Base-by-base conservation (phyloP, 179 eudicot genomes). In the Beta macrorhiza region DNA sequence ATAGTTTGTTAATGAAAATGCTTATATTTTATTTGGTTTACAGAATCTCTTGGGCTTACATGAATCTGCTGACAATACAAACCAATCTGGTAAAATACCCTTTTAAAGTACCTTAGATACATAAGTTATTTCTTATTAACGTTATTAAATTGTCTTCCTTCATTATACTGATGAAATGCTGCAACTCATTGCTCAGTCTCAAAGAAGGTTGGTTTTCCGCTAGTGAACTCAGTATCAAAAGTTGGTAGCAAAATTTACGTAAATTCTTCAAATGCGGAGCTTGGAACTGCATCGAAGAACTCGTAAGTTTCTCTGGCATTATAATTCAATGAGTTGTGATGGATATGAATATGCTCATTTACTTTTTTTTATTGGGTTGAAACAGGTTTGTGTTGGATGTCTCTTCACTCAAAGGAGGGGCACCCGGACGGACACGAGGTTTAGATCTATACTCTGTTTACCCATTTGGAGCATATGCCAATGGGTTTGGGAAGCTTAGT, bases 351-450 rank as follows among this genome's bases (percentile, higher is more conserved):
- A 29, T 71, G 10, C 80, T 83, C 12, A 47, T 69, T 19, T 49
- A n/a, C 0, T 32, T 70, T 10, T 29, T 17, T 83, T 16, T n/a
- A 14, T 49, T 45, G 70, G 63, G 47, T 47, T 73, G 78, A 61
- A 47, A 67, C 85, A 94, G 97, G 90, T 83, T 85, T 79, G 86
- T 90, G 77, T 81, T 95, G 74, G 97, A 95, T 84, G 80, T 91
- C 55, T 89, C 92, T 72, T 89, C 89, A 0, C 84, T 92, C 15
- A 92, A 87, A 88, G 97, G 97, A 76, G 98, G 98, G 73, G 97
- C 97, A 56, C 98, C 97, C 0, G 92, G 92, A 25, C 89, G 97
- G 85, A 95, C 97, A 57, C 86, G 97, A 83, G 97, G 97, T n/a
- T 84, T 95, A 72, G 83, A 85, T 52, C 49, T 91, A 51, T 79